Base-by-base conservation (phyloP, 208 protist species). In the Crithidia brevicula region DNA sequence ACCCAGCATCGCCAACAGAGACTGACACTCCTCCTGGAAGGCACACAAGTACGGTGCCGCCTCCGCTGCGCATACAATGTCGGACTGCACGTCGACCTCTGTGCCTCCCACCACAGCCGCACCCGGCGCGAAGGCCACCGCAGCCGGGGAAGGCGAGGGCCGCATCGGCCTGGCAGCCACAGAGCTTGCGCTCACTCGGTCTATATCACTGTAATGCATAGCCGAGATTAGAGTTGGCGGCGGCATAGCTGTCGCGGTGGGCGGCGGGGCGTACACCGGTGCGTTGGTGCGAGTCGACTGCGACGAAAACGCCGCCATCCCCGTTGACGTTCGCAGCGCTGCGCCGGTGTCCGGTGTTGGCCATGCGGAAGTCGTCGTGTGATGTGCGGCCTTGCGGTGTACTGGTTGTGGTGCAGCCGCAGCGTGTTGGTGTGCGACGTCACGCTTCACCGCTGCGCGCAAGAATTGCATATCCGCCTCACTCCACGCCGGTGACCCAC, bases 11-110 rank as follows among this genome's bases (percentile, higher is more conserved):
- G 71, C 62, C 27, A 82, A 51, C 18, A 82, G 67, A 8, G 68
- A 67, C 13, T 66, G 50, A 59, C 77, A 82, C 53, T 82, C 74
- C 22, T 75, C 53, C 27, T 64, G 67, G 31, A 79, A 79, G 22
- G 73, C 60, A 22, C 51, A 64, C n/a, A 79, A 51, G 54, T 70
- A 69, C 34, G 70, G 70, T 4, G 38, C 52, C 3, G 62, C 70
- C 34, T 56, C 50, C 2, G 50, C 25, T 25, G 50, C 62, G 25
- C 50, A 57, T 11, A 67, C 60, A 25, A 67, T 53, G 28, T 74
- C 68, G 2, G 60, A 74, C 45, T 74, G 51, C 31, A 43, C 60
- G n/a, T 67, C 68, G 6, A 62, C 68, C 52, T 54, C 68, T 1
- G 34, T 52, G 1, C 61, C 68, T 25, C 5, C 33, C 68, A 50